These are phyloP conservation scores for Rutstroemia sp. DNA, from an alignment of 2,329 filamentous ascomycete species.

Conservation along the genomic window DNA sequence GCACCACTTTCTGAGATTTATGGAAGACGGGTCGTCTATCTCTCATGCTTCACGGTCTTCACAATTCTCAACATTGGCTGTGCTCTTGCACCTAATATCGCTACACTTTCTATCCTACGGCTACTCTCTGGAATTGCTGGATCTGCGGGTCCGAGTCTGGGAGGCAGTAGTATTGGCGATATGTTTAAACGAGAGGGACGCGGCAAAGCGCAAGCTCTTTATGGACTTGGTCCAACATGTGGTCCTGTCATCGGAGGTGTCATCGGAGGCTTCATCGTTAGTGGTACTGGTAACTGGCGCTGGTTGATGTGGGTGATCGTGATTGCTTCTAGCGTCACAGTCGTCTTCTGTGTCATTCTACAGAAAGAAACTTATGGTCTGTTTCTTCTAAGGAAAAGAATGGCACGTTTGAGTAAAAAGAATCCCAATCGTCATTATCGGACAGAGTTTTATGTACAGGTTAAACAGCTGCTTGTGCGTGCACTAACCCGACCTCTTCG, in stretches of 20 bases:
- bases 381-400: not conserved
- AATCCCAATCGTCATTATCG: not conserved
- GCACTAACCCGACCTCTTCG: not conserved
- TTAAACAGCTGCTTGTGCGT: not conserved
- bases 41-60: not conserved
- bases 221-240: slow-evolving; percentile 22
- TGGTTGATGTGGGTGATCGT: slow-evolving; percentile 25
- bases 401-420: not conserved
- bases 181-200: slow-evolving; percentile 29
- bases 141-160: slow-evolving; percentile 37
- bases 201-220: slow-evolving; percentile 27
- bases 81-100: slow-evolving; percentile 47
- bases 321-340: not conserved
- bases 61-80: slow-evolving; percentile 42
- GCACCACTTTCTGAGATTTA: not conserved
- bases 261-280: slow-evolving; percentile 27
- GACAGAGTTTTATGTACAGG: not conserved
- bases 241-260: slow-evolving; percentile 29
- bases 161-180: slow-evolving; percentile 38
- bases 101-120: slow-evolving; percentile 38
- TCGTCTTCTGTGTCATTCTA: not conserved
- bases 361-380: not conserved
- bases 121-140: slow-evolving; percentile 41
- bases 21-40: not conserved
- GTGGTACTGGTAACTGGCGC: slow-evolving; percentile 45